Base-by-base conservation (phyloP, 2,329 filamentous ascomycete genomes). In the Thermomyces lanuginosus region DNA sequence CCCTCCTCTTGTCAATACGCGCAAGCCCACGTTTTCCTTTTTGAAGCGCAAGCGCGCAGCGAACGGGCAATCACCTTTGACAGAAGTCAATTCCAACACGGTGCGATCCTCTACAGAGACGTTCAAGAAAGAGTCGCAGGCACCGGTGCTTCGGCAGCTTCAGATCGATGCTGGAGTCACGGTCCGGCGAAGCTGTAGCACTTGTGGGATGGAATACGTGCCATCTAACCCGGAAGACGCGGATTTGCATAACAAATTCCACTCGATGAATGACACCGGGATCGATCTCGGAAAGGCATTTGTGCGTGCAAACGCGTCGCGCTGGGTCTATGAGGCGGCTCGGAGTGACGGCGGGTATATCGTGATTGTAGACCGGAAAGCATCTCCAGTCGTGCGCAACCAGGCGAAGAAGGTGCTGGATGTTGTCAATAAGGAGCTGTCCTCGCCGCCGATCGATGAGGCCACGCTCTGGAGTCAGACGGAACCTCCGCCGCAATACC, bases 141-240 rank as follows among this genome's bases (percentile, higher is more conserved):
- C 38, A 29, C 42, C 43, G 4, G 42, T 43, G 5, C 40, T 72
- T 32, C 63, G 63, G 26, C 70, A 75, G 42, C 69, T 69, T 56
- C 66, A 70, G 38, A 60, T 75, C 33, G 67, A 70, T 38, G 53
- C 74, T 8, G 69, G 67, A 2, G 54, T 58, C 20, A 60, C 66
- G 21, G 51, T 63, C 20, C 60, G 65, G 24, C 66, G 64, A 37
- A 66, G 61, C 7, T 77, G 72, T 48, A 53, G 56, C 19, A 56
- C 53, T 2, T 77, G 72, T 39, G 66, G 68, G 1, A 77, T 77
- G 72, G 67, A 72, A 28, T 77, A 76, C 38, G 61, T 70, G 17
- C 65, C 69, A 3, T 73, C 70, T 0, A 65, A 66, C 26, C 49
- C 56, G 5, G 69, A 74, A 39, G 72, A 77, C 38, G 55, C 59